Percentiles rank a stretch among this genome's conserved stretches.
These are phyloP conservation scores for Mycena sanguinolenta DNA, from an alignment of 768 basidiomycete species.

Conservation along the genomic window DNA sequence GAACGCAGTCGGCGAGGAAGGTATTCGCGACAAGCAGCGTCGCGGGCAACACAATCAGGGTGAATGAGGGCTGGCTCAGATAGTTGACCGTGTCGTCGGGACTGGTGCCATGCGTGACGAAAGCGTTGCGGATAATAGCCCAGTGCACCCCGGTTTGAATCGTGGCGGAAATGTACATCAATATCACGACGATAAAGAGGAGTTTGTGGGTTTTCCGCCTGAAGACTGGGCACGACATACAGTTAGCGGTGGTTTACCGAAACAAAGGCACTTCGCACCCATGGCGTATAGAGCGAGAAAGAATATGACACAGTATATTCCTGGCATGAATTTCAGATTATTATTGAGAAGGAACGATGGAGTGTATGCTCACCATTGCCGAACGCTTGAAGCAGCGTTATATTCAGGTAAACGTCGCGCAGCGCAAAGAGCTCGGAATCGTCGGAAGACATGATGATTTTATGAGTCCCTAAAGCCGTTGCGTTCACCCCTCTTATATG, in stretches of 20 bases:
- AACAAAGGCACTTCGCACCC: slow-evolving; percentile 1
- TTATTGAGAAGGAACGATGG: neutral
- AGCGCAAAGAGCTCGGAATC: slow-evolving; percentile 20
- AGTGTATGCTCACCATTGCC: slow-evolving; percentile 18
- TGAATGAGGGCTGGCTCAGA: neutral
- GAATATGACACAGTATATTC: slow-evolving; percentile 29
- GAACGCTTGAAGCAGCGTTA: slow-evolving; percentile 25
- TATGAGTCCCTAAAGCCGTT: neutral
- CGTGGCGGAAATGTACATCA: slow-evolving; percentile 28
- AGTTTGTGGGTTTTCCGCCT: slow-evolving; percentile 19
- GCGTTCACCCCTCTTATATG: slow-evolving; percentile 13
- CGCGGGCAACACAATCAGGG: slow-evolving; percentile 11
- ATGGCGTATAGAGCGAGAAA: slow-evolving; percentile 33
- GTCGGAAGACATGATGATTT: slow-evolving; percentile 14
- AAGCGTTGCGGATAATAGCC: slow-evolving; percentile 25
- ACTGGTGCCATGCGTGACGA: slow-evolving; percentile 24
- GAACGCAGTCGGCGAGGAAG: slow-evolving; percentile 32
- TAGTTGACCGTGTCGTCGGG: slow-evolving; percentile 16
- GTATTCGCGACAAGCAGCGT: slow-evolving; percentile 30
- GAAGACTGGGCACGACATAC: slow-evolving; percentile 11
- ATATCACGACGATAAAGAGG: slow-evolving; percentile 15
- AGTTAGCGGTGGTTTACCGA: neutral
- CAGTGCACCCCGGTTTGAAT: slow-evolving; percentile 30
- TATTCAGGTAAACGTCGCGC: slow-evolving; percentile 31
- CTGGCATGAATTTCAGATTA: neutral